Evolutionary conservation across 176 grass and related monocot genomes (phyloP).

Genomic region (Phoenix dactylifera): DNA sequence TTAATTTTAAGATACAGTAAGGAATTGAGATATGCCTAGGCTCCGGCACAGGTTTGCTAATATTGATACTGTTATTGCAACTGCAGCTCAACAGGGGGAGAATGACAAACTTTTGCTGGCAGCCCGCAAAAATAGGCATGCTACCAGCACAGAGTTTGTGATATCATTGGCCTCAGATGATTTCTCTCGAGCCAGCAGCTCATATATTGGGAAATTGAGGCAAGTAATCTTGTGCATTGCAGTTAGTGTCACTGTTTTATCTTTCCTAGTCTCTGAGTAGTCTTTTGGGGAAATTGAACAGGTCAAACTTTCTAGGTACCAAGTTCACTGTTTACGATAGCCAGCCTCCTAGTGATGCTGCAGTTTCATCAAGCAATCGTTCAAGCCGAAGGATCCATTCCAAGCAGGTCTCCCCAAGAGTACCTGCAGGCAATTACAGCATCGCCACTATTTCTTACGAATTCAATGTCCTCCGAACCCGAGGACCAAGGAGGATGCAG

Average conservation of each 20-base stretch:
- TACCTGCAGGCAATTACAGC: slow-evolving; percentile 84
- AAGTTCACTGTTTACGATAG: slow-evolving; percentile 95
- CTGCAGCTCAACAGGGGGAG: slow-evolving; percentile 69
- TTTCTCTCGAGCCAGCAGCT: slow-evolving; percentile 85
- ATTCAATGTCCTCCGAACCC: slow-evolving; percentile 82
- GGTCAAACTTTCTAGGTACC: slow-evolving; percentile 94
- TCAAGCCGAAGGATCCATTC: slow-evolving; percentile 64
- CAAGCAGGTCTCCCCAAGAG: slow-evolving; percentile 85
- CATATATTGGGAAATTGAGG: slow-evolving; percentile 94
- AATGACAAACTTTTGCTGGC: slow-evolving; percentile 95
- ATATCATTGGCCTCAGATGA: slow-evolving; percentile 71
- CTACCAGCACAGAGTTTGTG: slow-evolving; percentile 69
- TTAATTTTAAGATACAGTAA: too few relatives aligned
- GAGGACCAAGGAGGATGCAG: slow-evolving; percentile 92
- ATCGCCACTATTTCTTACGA: slow-evolving; percentile 73
- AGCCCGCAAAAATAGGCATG: slow-evolving; percentile 74
- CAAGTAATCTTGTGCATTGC: slow-evolving; percentile 21
- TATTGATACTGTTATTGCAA: neutral
- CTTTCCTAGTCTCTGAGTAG: neutral
- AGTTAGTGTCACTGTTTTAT: neutral
- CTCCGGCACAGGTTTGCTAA: too few relatives aligned
- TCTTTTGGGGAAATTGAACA: slow-evolving; percentile 27
- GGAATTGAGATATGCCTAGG: too few relatives aligned
- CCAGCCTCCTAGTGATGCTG: slow-evolving; percentile 59
- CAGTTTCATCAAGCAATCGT: slow-evolving; percentile 40